These are phyloP conservation scores for Thielaviopsis ethacetica DNA, from an alignment of 2,329 filamentous ascomycete species.

Conservation along the genomic window DNA sequence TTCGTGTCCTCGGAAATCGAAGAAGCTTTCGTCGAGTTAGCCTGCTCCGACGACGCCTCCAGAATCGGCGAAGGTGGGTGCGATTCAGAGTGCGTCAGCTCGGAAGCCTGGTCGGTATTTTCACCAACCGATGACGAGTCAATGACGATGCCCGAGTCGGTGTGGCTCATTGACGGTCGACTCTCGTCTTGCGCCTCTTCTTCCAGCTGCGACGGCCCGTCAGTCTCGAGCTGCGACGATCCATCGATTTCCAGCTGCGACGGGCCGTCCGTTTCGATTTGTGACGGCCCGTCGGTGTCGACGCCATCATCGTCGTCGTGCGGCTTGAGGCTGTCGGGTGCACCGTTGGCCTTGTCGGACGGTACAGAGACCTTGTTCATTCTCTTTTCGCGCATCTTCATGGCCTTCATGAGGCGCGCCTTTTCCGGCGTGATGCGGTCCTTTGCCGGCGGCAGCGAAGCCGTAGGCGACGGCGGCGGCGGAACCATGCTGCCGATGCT, in stretches of 20 bases:
- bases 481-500: constrained; percentile 7
- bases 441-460: constrained; percentile 19
- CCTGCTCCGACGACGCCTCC: constrained; percentile 37
- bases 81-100: constrained; percentile 36
- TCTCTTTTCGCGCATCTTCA: constrained; percentile 78
- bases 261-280: constrained; percentile 14
- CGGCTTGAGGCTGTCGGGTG: not conserved
- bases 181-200: constrained; percentile 16
- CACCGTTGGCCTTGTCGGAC: not conserved
- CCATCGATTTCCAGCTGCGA: constrained; percentile 15
- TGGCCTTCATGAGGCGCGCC: constrained; percentile 79
- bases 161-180: constrained; percentile 16
- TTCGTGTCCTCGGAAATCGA: constrained; percentile 48
- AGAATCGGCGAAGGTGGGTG: constrained; percentile 39
- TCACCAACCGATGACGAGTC: constrained; percentile 22
- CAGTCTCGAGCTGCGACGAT: constrained; percentile 14
- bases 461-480: constrained; percentile 9
- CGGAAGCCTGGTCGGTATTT: constrained; percentile 29
- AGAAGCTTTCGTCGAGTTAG: constrained; percentile 45
- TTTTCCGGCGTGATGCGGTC: constrained; percentile 69
- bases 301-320: constrained; percentile 13
- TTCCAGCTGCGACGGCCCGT: constrained; percentile 14
- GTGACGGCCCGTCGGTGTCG: constrained; percentile 15
- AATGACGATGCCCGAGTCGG: constrained; percentile 40
- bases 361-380: constrained; percentile 2